Base-by-base conservation (phyloP, 306 rosid species). In the Erythrophleum fordii region DNA sequence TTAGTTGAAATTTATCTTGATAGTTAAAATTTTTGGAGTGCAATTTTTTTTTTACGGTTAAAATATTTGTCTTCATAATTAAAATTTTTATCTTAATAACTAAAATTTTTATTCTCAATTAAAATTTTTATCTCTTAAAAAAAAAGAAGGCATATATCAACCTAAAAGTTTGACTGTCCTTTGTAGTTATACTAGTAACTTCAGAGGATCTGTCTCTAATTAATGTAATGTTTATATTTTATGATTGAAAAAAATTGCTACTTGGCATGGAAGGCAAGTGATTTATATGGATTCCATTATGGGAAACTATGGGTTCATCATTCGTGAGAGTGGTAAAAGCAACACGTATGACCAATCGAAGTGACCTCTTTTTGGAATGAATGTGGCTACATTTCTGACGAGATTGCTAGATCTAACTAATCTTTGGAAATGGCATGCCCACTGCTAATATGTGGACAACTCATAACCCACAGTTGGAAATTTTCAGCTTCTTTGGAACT, bases 381-480 rank as follows among this genome's bases (percentile, higher is more conserved):
- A 26, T 25, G 59, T 45, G 22, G 25, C 31, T 0, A 14, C 16
- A 70, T 44, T 46, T 69, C 8, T 18, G 20, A 44, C 11, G 53
- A 12, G 51, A 41, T 39, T 20, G 10, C 51, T 29, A 28, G 4
- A 28, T 46, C 11, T 29, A 59, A 16, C n/a, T 72, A 22, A 34
- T 72, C 8, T 35, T 61, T 61, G 41, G 26, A 48, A 45, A 48
- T 23, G 68, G 67, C 45, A 62, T 18, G 25, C 67, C 42, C 82
- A 69, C 71, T 79, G 20, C 72, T 11, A 35, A 37, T 65, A 14
- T 34, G 72, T 59, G 77, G 64, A 60, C 83, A 79, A 60, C 65
- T 72, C 64, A 16, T 5, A 69, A 28, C 22, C 82, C 77, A 79
- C 62, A 22, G 61, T 20, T 41, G 34, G 31, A 31, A 6, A 7